phyloP scores from a whole-genome alignment of 495 filamentous ascomycete species.

The Arthonia radiata region DNA sequence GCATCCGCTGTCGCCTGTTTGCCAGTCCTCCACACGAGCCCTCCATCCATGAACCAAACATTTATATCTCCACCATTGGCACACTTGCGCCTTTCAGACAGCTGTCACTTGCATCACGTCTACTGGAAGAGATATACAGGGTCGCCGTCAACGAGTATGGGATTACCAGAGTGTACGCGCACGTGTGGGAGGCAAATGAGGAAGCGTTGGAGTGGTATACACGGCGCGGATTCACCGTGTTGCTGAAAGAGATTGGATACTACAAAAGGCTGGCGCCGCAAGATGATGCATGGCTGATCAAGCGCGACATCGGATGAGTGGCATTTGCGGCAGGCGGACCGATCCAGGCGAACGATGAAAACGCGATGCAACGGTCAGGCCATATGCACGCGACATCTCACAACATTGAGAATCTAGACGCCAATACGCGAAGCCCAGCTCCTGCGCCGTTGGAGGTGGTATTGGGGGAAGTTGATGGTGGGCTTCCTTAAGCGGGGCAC shows the following conservation, averaged over 20 bases:
- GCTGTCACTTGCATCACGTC: conserved; percentile 50
- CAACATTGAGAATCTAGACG: too few relatives aligned
- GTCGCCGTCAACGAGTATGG: conserved; percentile 16
- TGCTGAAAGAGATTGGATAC: conserved; percentile 38
- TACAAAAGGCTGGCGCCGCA: conserved; percentile 66
- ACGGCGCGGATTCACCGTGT: conserved; percentile 45
- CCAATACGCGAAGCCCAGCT: too few relatives aligned
- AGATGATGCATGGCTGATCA: too few relatives aligned
- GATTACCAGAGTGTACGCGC: conserved; percentile 44
- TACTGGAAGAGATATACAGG: conserved; percentile 29
- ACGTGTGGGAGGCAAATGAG: conserved; percentile 83
- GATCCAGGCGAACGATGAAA: too few relatives aligned
- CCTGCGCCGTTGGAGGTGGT: too few relatives aligned
- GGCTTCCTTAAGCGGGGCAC: too few relatives aligned
- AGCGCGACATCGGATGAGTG: too few relatives aligned
- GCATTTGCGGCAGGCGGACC: too few relatives aligned
- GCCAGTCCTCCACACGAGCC: conserved; percentile 11
- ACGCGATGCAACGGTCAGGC: too few relatives aligned
- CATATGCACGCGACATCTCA: too few relatives aligned
- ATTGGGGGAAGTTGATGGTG: too few relatives aligned
- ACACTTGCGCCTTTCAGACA: conserved; percentile 62
- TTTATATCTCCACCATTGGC: conserved; percentile 78
- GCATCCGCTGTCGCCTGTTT: conserved; percentile 63
- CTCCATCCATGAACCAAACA: conserved; percentile 12
- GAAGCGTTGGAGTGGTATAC: conserved; percentile 74